Conservation (phyloP, 352 stramenopile species). For the Phytophthora chlamydospora region DNA sequence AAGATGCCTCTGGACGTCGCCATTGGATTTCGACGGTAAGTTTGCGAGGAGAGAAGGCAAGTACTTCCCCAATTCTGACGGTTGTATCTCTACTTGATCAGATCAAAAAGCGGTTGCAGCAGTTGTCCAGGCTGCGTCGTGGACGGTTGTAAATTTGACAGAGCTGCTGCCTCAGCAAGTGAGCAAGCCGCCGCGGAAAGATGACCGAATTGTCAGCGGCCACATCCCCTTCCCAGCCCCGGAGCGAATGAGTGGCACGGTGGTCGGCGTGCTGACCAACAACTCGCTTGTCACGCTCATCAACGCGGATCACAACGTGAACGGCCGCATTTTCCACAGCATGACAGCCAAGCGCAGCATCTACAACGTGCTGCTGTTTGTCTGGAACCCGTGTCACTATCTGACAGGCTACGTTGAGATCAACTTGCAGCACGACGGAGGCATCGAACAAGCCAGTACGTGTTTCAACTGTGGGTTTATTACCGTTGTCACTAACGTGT, state of each 20-base stretch:
- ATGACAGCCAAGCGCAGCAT: conserved; percentile 49
- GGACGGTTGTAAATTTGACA: conserved; percentile 35
- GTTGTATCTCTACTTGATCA: conserved; percentile 1
- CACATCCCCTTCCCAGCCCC: conserved; percentile 40
- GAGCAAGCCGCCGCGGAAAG: conserved; percentile 32
- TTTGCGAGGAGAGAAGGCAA: not conserved
- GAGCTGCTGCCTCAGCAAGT: conserved; percentile 27
- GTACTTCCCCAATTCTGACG: too few species aligned
- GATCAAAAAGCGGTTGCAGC: conserved; percentile 42
- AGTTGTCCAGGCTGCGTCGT: conserved; percentile 37
- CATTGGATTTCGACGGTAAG: conserved; percentile 38
- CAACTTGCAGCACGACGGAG: conserved; percentile 47
- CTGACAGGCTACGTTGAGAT: conserved; percentile 54
- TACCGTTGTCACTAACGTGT: not conserved
- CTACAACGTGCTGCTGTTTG: conserved; percentile 41
- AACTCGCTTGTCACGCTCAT: conserved; percentile 48
- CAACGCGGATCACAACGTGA: conserved; percentile 49
- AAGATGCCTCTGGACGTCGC: conserved; percentile 46
- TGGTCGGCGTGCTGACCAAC: conserved; percentile 39
- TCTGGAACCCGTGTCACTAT: conserved; percentile 52
- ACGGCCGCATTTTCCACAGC: conserved; percentile 43
- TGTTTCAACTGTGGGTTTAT: not conserved
- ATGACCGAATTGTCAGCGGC: conserved; percentile 42
- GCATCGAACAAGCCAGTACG: conserved; percentile 54
- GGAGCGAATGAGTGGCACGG: conserved; percentile 31